phyloP scores from a whole-genome alignment of 179 eudicot genomes.

The Nepenthes alata region DNA sequence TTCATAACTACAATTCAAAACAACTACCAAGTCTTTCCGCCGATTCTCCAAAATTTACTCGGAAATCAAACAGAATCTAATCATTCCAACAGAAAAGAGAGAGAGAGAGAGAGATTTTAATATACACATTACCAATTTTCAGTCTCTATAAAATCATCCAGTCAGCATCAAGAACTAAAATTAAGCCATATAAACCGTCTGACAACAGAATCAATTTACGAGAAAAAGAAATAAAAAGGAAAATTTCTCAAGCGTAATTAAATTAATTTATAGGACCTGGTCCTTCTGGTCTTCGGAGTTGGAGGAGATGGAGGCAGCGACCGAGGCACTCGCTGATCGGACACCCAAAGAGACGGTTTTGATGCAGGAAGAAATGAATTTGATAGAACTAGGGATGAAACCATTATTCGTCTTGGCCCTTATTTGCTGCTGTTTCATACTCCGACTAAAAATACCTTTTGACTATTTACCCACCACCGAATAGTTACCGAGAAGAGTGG shows the following conservation, averaged over 20 bases:
- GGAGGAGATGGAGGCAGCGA: slow-evolving; percentile 37
- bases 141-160: neutral
- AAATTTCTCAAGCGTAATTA: no score
- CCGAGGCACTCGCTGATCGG: slow-evolving; percentile 49
- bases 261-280: slow-evolving; percentile 24
- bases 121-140: no score
- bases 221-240: neutral
- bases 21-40: neutral
- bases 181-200: neutral
- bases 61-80: neutral
- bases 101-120: no score
- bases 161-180: neutral
- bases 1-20: neutral
- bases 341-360: slow-evolving; percentile 59
- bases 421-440: slow-evolving; percentile 32
- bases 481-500: slow-evolving; percentile 18
- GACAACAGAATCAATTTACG: neutral
- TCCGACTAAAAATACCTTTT: slow-evolving; percentile 5
- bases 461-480: slow-evolving; percentile 16
- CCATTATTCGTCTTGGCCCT: slow-evolving; percentile 13
- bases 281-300: slow-evolving; percentile 40
- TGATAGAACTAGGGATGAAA: slow-evolving; percentile 36
- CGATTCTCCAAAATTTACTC: neutral
- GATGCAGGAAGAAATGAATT: slow-evolving; percentile 50
- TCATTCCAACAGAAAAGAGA: neutral